Conservation (phyloP, 2,329 filamentous ascomycete genomes). For the Penicillium corylophilum region DNA sequence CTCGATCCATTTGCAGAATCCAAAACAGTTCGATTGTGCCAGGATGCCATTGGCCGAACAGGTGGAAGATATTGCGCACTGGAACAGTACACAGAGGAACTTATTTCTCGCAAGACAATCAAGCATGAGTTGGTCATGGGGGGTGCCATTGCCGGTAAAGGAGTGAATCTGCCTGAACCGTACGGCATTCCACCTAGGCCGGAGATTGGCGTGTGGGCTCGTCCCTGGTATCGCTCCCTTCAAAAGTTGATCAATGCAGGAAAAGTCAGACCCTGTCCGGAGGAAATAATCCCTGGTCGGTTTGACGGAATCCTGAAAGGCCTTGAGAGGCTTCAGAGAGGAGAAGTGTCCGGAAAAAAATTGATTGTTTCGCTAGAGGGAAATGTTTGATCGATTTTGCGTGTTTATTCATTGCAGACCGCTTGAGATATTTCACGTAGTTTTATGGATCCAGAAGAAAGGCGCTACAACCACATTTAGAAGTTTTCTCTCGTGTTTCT, state of each 20-base stretch:
- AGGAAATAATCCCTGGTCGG: conserved; percentile 8
- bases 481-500: too few relatives aligned
- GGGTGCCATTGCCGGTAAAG: conserved; percentile 21
- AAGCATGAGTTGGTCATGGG: conserved; percentile 27
- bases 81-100: conserved; percentile 21
- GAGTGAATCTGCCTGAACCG: conserved; percentile 23
- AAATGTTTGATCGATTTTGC: neutral
- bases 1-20: conserved; percentile 24
- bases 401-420: too few relatives aligned
- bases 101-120: conserved; percentile 18
- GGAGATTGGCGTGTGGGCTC: conserved; percentile 23
- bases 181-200: conserved; percentile 18
- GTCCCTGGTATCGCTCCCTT: conserved; percentile 16
- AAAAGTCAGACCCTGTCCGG: conserved; percentile 13
- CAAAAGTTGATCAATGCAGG: conserved; percentile 12
- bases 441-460: neutral
- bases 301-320: conserved; percentile 20
- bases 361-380: conserved; percentile 12
- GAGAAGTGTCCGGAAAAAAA: conserved; percentile 23
- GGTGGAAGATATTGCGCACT: conserved; percentile 24
- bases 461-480: too few relatives aligned
- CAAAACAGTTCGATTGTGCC: conserved; percentile 19
- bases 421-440: too few relatives aligned
- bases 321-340: conserved; percentile 14
- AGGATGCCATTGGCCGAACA: conserved; percentile 21